These are phyloP conservation scores for Drechslerella coelobrocha DNA, from an alignment of 2,329 filamentous ascomycete genomes.

Conservation along the genomic window DNA sequence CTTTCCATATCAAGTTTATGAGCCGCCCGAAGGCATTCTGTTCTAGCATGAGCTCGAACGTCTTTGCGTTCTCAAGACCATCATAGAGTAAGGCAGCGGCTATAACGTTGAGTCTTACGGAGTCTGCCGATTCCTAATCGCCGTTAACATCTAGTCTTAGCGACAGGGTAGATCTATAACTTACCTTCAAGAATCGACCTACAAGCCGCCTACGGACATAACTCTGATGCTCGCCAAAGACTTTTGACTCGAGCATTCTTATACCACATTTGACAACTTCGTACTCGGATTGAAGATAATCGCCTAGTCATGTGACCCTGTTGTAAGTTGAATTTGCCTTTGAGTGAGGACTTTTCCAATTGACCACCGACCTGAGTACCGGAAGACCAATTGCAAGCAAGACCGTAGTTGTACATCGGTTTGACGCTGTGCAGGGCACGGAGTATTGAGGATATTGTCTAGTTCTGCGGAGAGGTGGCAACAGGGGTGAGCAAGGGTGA, in stretches of 20 bases:
- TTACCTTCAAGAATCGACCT: conserved; percentile 88
- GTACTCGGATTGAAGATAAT: conserved; percentile 76
- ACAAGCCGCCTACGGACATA: conserved; percentile 94
- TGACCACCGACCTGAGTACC: conserved; percentile 67
- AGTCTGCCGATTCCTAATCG: conserved; percentile 59
- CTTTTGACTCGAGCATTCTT: conserved; percentile 74
- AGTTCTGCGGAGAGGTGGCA: conserved; percentile 63
- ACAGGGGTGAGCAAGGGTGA: conserved; percentile 25
- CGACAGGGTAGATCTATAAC: conserved; percentile 58
- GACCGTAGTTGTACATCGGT: conserved; percentile 86
- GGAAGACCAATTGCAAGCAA: conserved; percentile 80
- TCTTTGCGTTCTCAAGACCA: conserved; percentile 76
- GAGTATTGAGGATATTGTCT: conserved; percentile 68
- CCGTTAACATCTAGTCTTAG: conserved; percentile 8
- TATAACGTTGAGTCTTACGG: conserved; percentile 79
- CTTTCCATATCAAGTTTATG: conserved; percentile 74
- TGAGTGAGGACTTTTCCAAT: conserved; percentile 32
- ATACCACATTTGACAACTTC: conserved; percentile 82
- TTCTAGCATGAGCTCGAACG: conserved; percentile 84
- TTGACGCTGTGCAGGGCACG: conserved; percentile 68
- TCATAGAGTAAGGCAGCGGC: conserved; percentile 85
- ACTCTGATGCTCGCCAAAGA: conserved; percentile 77
- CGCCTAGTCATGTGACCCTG: conserved; percentile 61
- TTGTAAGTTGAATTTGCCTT: conserved; percentile 22
- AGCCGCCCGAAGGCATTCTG: conserved; percentile 84